These are phyloP conservation scores for Amborella trichopoda DNA, from an alignment of 164 flowering plant genomes.

Conservation along the genomic window DNA sequence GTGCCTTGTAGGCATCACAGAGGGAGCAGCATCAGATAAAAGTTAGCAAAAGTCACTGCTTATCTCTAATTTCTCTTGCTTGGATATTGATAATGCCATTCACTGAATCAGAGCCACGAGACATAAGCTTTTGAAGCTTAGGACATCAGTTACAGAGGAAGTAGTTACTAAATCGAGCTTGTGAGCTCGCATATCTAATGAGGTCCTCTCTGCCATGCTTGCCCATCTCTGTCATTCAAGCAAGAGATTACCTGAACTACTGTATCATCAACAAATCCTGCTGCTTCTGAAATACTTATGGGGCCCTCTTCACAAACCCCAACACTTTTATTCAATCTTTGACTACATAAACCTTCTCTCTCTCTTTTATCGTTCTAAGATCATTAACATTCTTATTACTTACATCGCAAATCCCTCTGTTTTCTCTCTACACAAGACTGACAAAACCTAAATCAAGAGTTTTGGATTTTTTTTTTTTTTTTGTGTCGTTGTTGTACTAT, in stretches of 20 bases:
- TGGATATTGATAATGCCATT: slow-evolving; percentile 57
- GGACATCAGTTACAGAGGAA: slow-evolving; percentile 47
- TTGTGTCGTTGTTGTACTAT: too few species aligned
- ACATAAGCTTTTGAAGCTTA: slow-evolving; percentile 60
- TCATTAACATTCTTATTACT: slow-evolving; percentile 61
- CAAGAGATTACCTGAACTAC: slow-evolving; percentile 73
- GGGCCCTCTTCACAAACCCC: slow-evolving; percentile 29
- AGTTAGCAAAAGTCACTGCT: slow-evolving; percentile 82
- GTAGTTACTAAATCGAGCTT: slow-evolving; percentile 46
- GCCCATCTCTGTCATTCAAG: slow-evolving; percentile 92
- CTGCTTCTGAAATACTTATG: slow-evolving; percentile 6
- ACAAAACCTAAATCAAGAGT: too few species aligned
- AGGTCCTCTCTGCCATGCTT: slow-evolving; percentile 68
- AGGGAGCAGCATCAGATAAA: slow-evolving; percentile 72
- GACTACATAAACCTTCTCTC: slow-evolving; percentile 24
- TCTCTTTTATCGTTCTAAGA: slow-evolving; percentile 53
- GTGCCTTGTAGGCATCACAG: slow-evolving; percentile 83
- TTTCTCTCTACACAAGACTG: too few species aligned
- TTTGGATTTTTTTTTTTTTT: too few species aligned
- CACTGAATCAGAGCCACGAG: slow-evolving; percentile 86
- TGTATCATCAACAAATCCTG: slow-evolving; percentile 57
- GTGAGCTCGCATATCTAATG: slow-evolving; percentile 82
- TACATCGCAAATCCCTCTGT: slow-evolving; percentile 1
- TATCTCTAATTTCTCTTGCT: slow-evolving; percentile 48
- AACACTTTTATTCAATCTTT: too few species aligned